A percentile compares a stretch with the other conserved stretches of the same genome.
These are phyloP conservation scores for Eutypella sp. DNA, from an alignment of 2,329 filamentous ascomycete species.

Conservation along the genomic window DNA sequence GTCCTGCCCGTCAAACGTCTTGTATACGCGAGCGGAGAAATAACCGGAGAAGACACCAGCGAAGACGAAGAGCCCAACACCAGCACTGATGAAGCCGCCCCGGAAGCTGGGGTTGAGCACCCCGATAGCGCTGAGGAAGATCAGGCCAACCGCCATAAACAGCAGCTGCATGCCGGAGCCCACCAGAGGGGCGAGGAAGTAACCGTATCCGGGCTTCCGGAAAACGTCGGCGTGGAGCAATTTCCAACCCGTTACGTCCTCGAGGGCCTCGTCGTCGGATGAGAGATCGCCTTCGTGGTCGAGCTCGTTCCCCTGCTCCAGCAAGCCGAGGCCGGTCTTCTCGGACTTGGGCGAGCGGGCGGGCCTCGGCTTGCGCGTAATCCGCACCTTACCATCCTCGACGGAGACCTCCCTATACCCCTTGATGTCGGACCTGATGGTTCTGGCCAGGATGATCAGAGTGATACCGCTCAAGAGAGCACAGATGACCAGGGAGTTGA, in stretches of 20 bases:
- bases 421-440: slow-evolving; percentile 74
- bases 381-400: slow-evolving; percentile 60
- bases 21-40: slow-evolving; percentile 78
- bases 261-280: slow-evolving; percentile 67
- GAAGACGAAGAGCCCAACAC: slow-evolving; percentile 76
- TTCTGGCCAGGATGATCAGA: slow-evolving; percentile 74
- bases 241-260: slow-evolving; percentile 86
- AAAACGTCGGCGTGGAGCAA: slow-evolving; percentile 86
- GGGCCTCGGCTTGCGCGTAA: slow-evolving; percentile 43
- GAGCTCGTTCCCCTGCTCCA: slow-evolving; percentile 53
- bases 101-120: slow-evolving; percentile 81
- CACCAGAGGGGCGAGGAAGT: slow-evolving; percentile 71
- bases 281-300: slow-evolving; percentile 51
- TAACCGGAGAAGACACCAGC: slow-evolving; percentile 83
- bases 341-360: slow-evolving; percentile 43
- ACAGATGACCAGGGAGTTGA: slow-evolving; percentile 82
- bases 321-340: slow-evolving; percentile 49
- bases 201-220: slow-evolving; percentile 63
- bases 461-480: slow-evolving; percentile 74
- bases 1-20: slow-evolving; percentile 71
- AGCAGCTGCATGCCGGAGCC: slow-evolving; percentile 84
- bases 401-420: slow-evolving; percentile 60
- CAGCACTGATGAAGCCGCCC: slow-evolving; percentile 84
- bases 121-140: slow-evolving; percentile 69
- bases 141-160: slow-evolving; percentile 71